A percentile compares a stretch with the other conserved stretches of the same genome.
Evolutionary conservation across 2,329 filamentous ascomycete genomes (phyloP).

Genomic region (Cladobotryum mycophilum): DNA sequence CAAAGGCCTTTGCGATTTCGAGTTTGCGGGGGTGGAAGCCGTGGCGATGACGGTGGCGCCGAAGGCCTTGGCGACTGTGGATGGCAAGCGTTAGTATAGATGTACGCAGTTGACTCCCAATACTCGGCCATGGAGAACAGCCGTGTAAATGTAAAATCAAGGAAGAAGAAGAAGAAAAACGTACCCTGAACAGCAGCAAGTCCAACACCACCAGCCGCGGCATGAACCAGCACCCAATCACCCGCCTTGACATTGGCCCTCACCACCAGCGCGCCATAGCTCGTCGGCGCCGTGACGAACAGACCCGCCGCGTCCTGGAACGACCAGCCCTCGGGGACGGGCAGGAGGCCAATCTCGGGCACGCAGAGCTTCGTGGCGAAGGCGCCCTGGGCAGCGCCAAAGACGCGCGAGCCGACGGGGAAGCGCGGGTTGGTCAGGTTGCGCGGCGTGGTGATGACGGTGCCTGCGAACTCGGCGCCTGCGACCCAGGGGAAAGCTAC

Average conservation of each 20-base stretch:
- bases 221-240: constrained; percentile 85
- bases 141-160: not conserved
- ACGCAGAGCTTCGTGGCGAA: constrained; percentile 73
- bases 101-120: no score
- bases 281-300: constrained; percentile 88
- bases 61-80: constrained; percentile 82
- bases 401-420: constrained; percentile 74
- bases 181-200: constrained; percentile 76
- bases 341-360: constrained; percentile 59
- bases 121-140: no score
- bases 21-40: constrained; percentile 76
- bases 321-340: constrained; percentile 74
- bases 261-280: constrained; percentile 75
- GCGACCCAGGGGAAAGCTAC: constrained; percentile 76
- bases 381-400: constrained; percentile 79
- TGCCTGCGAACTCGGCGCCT: constrained; percentile 80
- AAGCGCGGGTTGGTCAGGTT: constrained; percentile 47
- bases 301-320: constrained; percentile 80
- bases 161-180: constrained; percentile 5
- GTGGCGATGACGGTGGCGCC: constrained; percentile 93
- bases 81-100: no score
- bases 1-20: constrained; percentile 69
- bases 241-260: constrained; percentile 71
- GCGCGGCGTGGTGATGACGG: constrained; percentile 61
- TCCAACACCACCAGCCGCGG: constrained; percentile 86